Evolutionary conservation across 2,329 filamentous ascomycete species (phyloP).

Genomic region (Blastomyces parvus): DNA sequence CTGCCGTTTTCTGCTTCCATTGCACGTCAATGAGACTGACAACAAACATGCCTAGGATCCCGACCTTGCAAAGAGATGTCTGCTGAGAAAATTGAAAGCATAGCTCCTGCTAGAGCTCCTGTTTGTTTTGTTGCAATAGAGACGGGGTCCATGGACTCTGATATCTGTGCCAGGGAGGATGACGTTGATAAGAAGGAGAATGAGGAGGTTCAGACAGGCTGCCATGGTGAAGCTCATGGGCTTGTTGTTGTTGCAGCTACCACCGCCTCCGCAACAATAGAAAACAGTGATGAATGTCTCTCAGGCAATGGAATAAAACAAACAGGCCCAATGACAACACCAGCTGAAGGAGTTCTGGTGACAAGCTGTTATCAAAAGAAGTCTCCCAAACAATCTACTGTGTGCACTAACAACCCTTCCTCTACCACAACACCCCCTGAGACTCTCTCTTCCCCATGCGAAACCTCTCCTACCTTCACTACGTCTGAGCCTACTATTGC

Average conservation of each 20-base stretch:
- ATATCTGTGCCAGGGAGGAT: neutral
- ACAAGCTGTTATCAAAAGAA: neutral
- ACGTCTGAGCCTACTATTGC: neutral
- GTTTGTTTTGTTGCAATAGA: slow-evolving; percentile 9
- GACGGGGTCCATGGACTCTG: slow-evolving; percentile 1
- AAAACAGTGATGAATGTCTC: neutral
- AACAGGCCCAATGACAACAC: neutral
- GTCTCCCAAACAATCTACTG: neutral
- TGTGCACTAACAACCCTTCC: too few relatives aligned
- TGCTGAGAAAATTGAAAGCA: slow-evolving; percentile 10
- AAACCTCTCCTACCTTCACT: neutral
- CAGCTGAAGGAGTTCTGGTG: neutral
- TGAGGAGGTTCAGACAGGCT: neutral
- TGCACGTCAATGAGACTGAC: neutral
- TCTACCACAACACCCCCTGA: neutral
- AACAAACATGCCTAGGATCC: slow-evolving; percentile 1
- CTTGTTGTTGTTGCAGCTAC: neutral
- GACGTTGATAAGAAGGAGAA: neutral
- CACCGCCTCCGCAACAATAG: neutral
- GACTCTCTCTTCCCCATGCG: neutral
- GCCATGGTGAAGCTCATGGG: neutral
- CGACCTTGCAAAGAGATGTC: slow-evolving; percentile 14
- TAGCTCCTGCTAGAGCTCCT: slow-evolving; percentile 16
- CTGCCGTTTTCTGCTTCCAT: neutral
- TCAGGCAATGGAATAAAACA: neutral